These are phyloP conservation scores for Metarhizium guizhouense DNA, from an alignment of 2,329 filamentous ascomycete species.

Conservation along the genomic window DNA sequence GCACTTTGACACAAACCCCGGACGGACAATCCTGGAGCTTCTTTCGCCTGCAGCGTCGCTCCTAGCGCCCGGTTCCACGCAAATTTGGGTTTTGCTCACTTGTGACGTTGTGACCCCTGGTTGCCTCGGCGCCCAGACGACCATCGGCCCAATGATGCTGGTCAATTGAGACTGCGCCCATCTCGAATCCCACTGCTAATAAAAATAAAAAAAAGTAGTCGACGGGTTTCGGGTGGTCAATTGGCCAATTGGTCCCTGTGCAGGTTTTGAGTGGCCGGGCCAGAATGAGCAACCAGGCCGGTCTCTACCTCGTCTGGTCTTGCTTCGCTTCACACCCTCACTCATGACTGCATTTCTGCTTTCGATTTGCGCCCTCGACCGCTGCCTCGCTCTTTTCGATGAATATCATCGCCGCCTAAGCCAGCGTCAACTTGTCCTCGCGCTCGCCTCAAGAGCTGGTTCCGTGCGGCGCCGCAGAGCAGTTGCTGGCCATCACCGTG, in stretches of 20 bases:
- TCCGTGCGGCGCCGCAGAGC: constrained; percentile 28
- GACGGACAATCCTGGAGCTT: neutral
- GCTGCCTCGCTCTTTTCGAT: constrained; percentile 35
- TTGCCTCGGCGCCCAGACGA: neutral
- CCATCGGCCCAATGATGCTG: neutral
- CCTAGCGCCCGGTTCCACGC: neutral
- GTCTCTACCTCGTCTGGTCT: neutral
- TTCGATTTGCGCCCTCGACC: constrained; percentile 37
- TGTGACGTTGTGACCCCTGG: neutral
- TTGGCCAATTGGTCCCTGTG: neutral
- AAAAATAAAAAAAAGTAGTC: no score
- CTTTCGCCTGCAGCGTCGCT: neutral
- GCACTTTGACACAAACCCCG: no score
- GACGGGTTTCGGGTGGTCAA: no score
- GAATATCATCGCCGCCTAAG: constrained; percentile 31
- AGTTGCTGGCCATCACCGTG: neutral
- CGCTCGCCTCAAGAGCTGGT: constrained; percentile 33
- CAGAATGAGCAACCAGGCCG: neutral
- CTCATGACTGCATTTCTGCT: constrained; percentile 40
- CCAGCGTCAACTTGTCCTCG: constrained; percentile 28
- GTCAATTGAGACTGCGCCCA: neutral
- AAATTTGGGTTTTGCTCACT: neutral
- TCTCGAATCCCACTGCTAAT: neutral
- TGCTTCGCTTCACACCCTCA: constrained; percentile 10
- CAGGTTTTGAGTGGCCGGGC: neutral